Conservation (phyloP, 2,329 filamentous ascomycete genomes). For the Tolypocladium endophyticum region DNA sequence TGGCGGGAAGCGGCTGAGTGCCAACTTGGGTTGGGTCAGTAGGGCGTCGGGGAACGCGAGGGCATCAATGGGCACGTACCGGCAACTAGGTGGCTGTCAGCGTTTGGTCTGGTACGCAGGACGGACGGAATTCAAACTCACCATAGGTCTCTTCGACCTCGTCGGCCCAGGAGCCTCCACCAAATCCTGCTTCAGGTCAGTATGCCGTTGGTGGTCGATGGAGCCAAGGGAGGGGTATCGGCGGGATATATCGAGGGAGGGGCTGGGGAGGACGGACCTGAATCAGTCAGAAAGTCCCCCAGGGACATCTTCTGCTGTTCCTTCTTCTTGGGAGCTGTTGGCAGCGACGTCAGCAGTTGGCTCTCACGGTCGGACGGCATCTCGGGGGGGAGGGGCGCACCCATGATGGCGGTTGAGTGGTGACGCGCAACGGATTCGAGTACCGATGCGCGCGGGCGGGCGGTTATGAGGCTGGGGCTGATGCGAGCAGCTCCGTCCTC, state of each 20-base stretch:
- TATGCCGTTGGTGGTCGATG: conserved; percentile 10
- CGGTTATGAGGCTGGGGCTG: neutral
- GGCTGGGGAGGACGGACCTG: conserved; percentile 51
- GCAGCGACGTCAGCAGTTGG: conserved; percentile 6
- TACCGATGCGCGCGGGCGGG: conserved; percentile 26
- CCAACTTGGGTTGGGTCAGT: conserved; percentile 21
- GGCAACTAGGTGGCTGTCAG: conserved; percentile 21
- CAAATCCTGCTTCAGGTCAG: conserved; percentile 30
- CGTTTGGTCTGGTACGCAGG: conserved; percentile 3
- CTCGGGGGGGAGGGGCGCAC: conserved; percentile 23
- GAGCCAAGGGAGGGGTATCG: neutral
- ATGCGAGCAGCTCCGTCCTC: neutral
- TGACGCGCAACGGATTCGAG: conserved; percentile 34
- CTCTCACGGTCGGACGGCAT: conserved; percentile 2
- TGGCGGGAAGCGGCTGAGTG: conserved; percentile 45
- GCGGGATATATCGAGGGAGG: conserved; percentile 12
- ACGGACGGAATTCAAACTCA: conserved; percentile 34
- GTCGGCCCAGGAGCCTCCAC: conserved; percentile 86
- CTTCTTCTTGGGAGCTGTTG: conserved; percentile 80
- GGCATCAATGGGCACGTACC: conserved; percentile 18
- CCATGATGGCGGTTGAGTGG: conserved; percentile 49
- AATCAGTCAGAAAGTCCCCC: conserved; percentile 87
- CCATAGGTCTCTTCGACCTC: conserved; percentile 88
- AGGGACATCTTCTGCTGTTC: conserved; percentile 95
- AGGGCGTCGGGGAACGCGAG: neutral